phyloP scores from a whole-genome alignment of 805 yeast species.

The Myxozyma vanderwaltii region DNA sequence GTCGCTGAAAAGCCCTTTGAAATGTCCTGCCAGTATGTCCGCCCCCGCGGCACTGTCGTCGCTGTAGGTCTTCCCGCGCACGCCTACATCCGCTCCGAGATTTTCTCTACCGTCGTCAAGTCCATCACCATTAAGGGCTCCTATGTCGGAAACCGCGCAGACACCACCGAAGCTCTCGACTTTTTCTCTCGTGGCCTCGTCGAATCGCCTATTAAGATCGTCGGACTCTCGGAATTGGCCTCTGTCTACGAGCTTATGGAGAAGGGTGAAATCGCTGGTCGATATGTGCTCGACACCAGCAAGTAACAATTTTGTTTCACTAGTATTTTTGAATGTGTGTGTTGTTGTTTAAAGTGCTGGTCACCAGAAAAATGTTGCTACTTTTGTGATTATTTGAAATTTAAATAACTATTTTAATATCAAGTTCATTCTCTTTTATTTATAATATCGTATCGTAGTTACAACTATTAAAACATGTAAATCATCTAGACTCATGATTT shows the following conservation, averaged over 20 bases:
- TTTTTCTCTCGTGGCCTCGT: slow-evolving; percentile 73
- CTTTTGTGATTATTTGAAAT: too few species aligned
- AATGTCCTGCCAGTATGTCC: slow-evolving; percentile 60
- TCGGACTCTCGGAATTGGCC: slow-evolving; percentile 71
- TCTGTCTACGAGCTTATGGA: slow-evolving; percentile 74
- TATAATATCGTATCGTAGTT: too few species aligned
- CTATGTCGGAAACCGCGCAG: slow-evolving; percentile 87
- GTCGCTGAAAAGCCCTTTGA: slow-evolving; percentile 69
- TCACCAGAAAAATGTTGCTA: neutral
- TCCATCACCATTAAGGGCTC: slow-evolving; percentile 76
- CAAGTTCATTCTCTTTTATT: too few species aligned
- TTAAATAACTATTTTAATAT: too few species aligned
- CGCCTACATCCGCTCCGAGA: slow-evolving; percentile 69
- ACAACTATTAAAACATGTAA: too few species aligned
- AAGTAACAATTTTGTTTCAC: slow-evolving; percentile 40
- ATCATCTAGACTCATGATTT: too few species aligned
- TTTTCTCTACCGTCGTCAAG: slow-evolving; percentile 73
- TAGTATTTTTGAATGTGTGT: neutral
- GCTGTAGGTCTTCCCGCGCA: slow-evolving; percentile 79
- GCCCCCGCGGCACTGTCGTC: slow-evolving; percentile 70
- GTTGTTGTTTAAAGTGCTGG: neutral
- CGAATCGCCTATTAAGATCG: slow-evolving; percentile 72
- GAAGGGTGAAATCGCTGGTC: slow-evolving; percentile 81
- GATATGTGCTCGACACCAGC: slow-evolving; percentile 81
- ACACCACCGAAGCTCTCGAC: slow-evolving; percentile 77